Base-by-base conservation (phyloP, 768 basidiomycete genomes). In the Podaxis rugospora region DNA sequence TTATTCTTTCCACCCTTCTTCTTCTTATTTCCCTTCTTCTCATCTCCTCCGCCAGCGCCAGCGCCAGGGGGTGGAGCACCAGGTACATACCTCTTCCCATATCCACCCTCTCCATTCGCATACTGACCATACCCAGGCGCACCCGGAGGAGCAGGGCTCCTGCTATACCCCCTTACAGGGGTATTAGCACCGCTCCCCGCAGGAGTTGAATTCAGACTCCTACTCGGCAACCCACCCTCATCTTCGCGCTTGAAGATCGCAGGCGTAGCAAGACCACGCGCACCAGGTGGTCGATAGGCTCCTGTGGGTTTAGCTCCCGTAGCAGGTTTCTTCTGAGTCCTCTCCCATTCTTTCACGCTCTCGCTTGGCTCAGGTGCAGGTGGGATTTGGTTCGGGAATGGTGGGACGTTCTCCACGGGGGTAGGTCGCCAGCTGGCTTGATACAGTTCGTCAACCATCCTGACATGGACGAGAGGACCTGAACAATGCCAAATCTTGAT, bases 401-500 rank as follows among this genome's bases (percentile, higher is more conserved):
- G 75, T 0, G 88, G 84, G 11, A 83, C 82, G 16, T 78, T 77
- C 44, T 90, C 90, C 13, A 89, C 76, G 21, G 83, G 83, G 0
- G 80, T 83, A 7, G 93, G 93, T 35, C 91, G 78, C 95, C 94
- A 96, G 0, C 84, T 78, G 0, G 84, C 81, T 74, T 97, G 94
- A 73, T 98, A 98, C 13, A 97, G 82, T 70, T 98, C 96, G 3
- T 97, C 93, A 57, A 86, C 74, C 51, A 78, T 68, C 70, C 97
- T 93, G 18, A 90, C 77, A 64, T 98, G 93, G 57, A 97, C 70
- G n/a, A 98, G 83, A 1, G 86, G 81, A 7, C 97, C 95, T 0
- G 87, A 82, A 71, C 92, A 95, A 71, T 96, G 95, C 91, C 90
- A 98, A 62, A 99, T 81, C 77, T 95, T 97, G 73, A 98, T 86